Conservation (phyloP, 208 protist species). For the Trypanosoma cruzi region DNA sequence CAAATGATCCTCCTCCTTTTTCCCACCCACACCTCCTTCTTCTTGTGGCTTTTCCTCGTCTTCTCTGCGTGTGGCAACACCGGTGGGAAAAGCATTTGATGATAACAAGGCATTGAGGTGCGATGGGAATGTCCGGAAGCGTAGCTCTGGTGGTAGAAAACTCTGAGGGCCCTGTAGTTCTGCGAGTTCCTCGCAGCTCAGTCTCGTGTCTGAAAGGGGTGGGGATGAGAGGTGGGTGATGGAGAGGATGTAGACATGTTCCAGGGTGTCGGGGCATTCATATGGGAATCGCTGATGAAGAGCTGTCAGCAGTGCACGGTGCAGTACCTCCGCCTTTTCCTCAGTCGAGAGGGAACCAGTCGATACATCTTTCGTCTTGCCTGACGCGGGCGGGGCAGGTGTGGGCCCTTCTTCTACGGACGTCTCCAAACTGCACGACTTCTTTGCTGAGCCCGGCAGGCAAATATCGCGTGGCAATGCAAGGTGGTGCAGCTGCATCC, state of each 20-base stretch:
- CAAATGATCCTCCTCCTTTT: constrained; percentile 1
- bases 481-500: constrained; percentile 46
- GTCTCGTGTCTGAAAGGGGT: constrained; percentile 31
- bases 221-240: constrained; percentile 54
- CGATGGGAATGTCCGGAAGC: constrained; percentile 61
- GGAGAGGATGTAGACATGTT: constrained; percentile 66
- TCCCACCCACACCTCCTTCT: constrained; percentile 8
- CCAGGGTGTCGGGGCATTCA: constrained; percentile 55
- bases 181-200: constrained; percentile 42
- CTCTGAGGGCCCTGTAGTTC: constrained; percentile 34
- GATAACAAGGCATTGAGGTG: constrained; percentile 48
- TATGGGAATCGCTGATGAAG: constrained; percentile 62
- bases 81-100: background rate
- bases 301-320: constrained; percentile 57
- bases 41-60: background rate
- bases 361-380: background rate
- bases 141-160: constrained; percentile 48
- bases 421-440: background rate
- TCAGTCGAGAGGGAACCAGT: constrained; percentile 35
- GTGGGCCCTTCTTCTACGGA: background rate
- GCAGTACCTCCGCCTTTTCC: constrained; percentile 50
- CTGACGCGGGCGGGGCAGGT: background rate
- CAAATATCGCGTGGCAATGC: constrained; percentile 39
- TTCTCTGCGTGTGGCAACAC: background rate
- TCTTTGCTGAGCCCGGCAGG: background rate